Conservation (phyloP, 441 rosid genomes). For the Corymbia citriodora region DNA sequence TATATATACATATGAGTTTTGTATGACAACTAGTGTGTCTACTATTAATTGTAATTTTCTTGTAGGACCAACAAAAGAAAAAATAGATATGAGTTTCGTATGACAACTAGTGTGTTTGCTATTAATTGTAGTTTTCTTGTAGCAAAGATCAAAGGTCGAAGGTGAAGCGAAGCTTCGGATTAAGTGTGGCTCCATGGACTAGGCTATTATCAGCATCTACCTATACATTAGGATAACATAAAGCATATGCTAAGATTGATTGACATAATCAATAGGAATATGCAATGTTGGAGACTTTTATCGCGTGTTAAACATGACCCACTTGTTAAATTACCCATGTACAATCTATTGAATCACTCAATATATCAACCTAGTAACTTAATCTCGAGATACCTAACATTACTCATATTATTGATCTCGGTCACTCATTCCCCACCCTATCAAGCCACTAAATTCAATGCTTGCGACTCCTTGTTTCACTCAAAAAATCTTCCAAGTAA, state of each 20-base stretch:
- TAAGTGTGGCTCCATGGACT: not conserved
- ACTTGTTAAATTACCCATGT: not conserved
- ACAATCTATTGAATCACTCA: not conserved
- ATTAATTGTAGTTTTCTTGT: not conserved
- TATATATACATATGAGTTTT: no score
- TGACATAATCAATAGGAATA: not conserved
- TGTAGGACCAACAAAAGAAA: no score
- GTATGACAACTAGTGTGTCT: no score
- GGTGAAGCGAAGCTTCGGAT: not conserved
- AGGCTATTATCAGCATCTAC: not conserved
- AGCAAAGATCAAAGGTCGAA: not conserved
- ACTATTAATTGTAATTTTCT: no score
- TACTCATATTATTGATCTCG: not conserved
- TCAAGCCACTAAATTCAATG: not conserved
- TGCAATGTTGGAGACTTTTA: not conserved
- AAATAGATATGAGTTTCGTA: not conserved
- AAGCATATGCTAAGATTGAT: not conserved
- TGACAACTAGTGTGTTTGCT: not conserved
- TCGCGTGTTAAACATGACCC: not conserved
- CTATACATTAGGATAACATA: not conserved
- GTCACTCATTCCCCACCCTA: not conserved
- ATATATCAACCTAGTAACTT: not conserved
- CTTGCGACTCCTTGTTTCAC: not conserved
- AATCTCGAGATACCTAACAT: not conserved
- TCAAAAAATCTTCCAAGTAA: not conserved